Evolutionary conservation across 164 flowering plant species (phyloP).

Genomic region (Liriodendron chinense): DNA sequence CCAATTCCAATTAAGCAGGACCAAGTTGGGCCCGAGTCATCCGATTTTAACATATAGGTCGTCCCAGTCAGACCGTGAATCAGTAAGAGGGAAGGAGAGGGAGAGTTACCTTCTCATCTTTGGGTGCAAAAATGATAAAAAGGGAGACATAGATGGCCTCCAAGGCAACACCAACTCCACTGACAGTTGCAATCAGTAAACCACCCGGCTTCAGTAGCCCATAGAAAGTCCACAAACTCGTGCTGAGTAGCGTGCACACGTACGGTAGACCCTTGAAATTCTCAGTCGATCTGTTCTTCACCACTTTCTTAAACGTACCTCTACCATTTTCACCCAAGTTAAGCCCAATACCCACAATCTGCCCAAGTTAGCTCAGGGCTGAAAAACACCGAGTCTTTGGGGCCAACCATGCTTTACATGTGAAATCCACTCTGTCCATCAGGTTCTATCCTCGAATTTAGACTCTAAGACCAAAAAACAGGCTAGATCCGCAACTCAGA

Average conservation of each 20-base stretch:
- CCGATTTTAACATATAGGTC: too few relatives aligned
- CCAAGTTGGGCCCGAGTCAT: too few relatives aligned
- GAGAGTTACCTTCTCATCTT: slow-evolving; percentile 41
- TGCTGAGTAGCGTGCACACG: slow-evolving; percentile 55
- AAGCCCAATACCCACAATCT: too few relatives aligned
- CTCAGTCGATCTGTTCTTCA: slow-evolving; percentile 74
- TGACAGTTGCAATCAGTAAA: slow-evolving; percentile 55
- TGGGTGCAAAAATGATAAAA: slow-evolving; percentile 61
- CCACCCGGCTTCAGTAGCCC: slow-evolving; percentile 75
- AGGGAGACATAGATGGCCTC: slow-evolving; percentile 59
- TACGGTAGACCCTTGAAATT: slow-evolving; percentile 63
- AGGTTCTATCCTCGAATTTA: too few relatives aligned
- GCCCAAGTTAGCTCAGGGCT: background rate
- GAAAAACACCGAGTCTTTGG: too few relatives aligned
- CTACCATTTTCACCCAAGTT: too few relatives aligned
- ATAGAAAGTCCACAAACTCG: slow-evolving; percentile 71
- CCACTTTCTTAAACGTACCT: slow-evolving; percentile 47
- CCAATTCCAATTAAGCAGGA: too few relatives aligned
- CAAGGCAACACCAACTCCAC: slow-evolving; percentile 54
- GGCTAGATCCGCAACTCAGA: too few relatives aligned
- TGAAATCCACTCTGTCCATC: too few relatives aligned
- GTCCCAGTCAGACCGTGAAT: too few relatives aligned
- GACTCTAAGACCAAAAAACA: too few relatives aligned
- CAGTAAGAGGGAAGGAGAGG: background rate
- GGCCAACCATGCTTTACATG: too few relatives aligned